Percentiles rank a stretch among this genome's conserved stretches.
These are phyloP conservation scores for Nakazawaea sp. DNA, from an alignment of 805 yeast genomes.

Conservation along the genomic window DNA sequence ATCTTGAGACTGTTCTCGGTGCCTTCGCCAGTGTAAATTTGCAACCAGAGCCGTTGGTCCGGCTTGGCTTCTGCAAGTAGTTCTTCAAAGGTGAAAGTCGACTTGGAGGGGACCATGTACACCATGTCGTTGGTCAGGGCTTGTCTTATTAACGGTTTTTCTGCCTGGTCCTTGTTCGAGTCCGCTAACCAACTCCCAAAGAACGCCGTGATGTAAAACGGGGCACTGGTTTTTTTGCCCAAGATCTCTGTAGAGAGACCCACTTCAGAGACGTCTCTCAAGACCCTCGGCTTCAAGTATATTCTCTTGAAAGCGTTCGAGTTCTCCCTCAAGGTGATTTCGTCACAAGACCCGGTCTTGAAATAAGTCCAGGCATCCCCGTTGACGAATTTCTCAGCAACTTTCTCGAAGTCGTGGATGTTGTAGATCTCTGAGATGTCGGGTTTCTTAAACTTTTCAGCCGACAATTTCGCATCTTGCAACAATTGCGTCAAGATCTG, in stretches of 20 bases:
- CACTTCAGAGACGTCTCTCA: slow-evolving; percentile 30
- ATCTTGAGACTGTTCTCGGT: slow-evolving; percentile 19
- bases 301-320: slow-evolving; percentile 33
- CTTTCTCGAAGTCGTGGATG: slow-evolving; percentile 37
- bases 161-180: slow-evolving; percentile 27
- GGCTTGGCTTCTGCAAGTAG: slow-evolving; percentile 28
- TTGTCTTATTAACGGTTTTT: slow-evolving; percentile 29
- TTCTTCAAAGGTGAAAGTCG: slow-evolving; percentile 34
- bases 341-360: slow-evolving; percentile 38
- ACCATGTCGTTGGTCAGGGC: slow-evolving; percentile 29
- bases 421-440: slow-evolving; percentile 34
- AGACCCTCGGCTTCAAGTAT: slow-evolving; percentile 33
- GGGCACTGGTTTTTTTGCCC: slow-evolving; percentile 28
- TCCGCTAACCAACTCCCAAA: slow-evolving; percentile 37
- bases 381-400: slow-evolving; percentile 36
- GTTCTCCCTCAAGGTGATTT: slow-evolving; percentile 35
- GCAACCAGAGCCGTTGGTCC: slow-evolving; percentile 33
- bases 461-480: neutral
- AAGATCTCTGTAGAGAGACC: slow-evolving; percentile 32
- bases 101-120: slow-evolving; percentile 37
- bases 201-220: slow-evolving; percentile 38
- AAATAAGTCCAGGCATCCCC: slow-evolving; percentile 39
- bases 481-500: neutral
- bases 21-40: slow-evolving; percentile 28
- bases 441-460: slow-evolving; percentile 12